phyloP scores from a whole-genome alignment of 139 green algal species.

The Chlorella sp. region DNA sequence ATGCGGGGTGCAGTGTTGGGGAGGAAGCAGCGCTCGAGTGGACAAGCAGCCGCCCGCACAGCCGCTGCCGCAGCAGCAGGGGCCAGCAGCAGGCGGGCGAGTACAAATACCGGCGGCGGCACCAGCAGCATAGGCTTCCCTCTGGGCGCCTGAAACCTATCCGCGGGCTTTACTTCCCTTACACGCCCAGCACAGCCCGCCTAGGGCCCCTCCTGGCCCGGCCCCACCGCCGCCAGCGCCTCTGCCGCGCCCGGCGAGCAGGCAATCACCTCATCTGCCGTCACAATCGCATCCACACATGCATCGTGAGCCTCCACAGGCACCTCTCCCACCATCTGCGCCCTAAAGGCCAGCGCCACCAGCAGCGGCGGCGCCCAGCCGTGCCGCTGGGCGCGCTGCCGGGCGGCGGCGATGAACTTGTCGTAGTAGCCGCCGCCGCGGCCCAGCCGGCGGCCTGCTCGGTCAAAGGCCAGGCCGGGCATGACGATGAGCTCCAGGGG shows the following conservation, averaged over 20 bases:
- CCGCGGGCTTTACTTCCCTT: too few species aligned
- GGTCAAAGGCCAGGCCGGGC: conserved; percentile 83
- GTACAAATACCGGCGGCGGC: too few species aligned
- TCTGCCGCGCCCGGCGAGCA: conserved; percentile 20
- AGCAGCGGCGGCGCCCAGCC: conserved; percentile 54
- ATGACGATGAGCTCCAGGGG: conserved; percentile 81
- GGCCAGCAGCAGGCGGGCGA: too few species aligned
- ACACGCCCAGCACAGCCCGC: too few species aligned
- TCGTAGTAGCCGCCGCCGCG: conserved; percentile 82
- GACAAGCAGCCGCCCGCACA: too few species aligned
- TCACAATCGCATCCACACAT: conserved; percentile 57
- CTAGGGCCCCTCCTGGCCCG: neutral
- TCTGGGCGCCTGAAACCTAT: too few species aligned
- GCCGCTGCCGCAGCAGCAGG: too few species aligned
- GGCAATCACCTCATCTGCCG: conserved; percentile 29
- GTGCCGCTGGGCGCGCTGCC: neutral
- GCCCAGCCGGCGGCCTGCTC: conserved; percentile 64
- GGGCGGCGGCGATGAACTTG: conserved; percentile 55
- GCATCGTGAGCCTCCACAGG: conserved; percentile 49
- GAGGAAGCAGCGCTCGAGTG: too few species aligned
- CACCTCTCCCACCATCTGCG: conserved; percentile 55
- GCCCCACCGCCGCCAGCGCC: neutral
- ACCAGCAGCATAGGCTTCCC: too few species aligned
- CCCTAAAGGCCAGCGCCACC: conserved; percentile 57
- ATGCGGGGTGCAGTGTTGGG: too few species aligned